Evolutionary conservation across 805 yeast genomes (phyloP).

Genomic region (Tetrapisispora taiwanensis): DNA sequence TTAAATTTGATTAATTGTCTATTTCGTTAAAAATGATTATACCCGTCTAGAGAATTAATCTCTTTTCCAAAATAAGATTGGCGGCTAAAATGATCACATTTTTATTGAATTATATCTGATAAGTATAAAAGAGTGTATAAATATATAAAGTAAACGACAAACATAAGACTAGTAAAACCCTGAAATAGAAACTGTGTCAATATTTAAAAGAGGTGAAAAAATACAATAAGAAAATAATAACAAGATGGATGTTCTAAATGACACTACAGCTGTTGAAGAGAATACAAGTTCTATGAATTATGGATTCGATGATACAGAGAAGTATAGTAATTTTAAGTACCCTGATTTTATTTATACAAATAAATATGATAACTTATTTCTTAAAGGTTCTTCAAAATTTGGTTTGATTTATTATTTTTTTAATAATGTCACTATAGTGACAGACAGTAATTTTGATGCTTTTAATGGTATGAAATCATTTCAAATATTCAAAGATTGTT

Average conservation of each 20-base stretch:
- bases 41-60: no score
- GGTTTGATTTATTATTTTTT: not conserved
- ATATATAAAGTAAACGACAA: no score
- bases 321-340: not conserved
- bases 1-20: not conserved
- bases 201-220: not conserved
- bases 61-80: no score
- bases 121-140: no score
- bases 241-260: not conserved
- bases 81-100: conserved; percentile 1
- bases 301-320: not conserved
- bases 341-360: not conserved
- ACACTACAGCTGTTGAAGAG: not conserved
- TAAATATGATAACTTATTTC: not conserved
- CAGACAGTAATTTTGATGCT: not conserved
- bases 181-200: no score
- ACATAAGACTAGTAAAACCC: no score
- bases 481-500: conserved; percentile 3
- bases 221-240: not conserved
- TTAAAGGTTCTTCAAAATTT: not conserved
- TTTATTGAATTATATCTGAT: no score
- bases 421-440: not conserved
- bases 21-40: not conserved
- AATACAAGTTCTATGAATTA: not conserved
- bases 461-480: not conserved